These are phyloP conservation scores for Monascus ruber DNA, from an alignment of 2,329 filamentous ascomycete species.

Conservation along the genomic window DNA sequence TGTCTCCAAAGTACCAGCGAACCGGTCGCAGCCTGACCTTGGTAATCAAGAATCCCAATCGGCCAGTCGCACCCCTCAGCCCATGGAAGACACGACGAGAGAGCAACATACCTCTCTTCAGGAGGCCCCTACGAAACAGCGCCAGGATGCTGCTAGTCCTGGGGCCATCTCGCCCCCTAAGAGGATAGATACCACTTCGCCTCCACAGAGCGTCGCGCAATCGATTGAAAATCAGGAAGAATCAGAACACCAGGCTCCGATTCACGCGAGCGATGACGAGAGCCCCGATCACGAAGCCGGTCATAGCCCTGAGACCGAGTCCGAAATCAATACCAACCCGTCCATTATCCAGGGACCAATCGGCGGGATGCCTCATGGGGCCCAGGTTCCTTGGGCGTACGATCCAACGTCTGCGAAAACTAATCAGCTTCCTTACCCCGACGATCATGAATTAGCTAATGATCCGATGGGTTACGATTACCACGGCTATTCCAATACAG, in stretches of 20 bases:
- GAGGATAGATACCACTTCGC: conserved; percentile 36
- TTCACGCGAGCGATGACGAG: conserved; percentile 55
- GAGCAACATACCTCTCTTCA: conserved; percentile 14
- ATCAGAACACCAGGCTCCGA: conserved; percentile 52
- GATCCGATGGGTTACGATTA: conserved; percentile 44
- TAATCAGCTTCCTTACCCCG: conserved; percentile 14
- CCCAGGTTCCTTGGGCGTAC: conserved; percentile 44
- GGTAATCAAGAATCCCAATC: conserved; percentile 22
- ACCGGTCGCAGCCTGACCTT: conserved; percentile 35
- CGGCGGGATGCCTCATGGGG: conserved; percentile 42
- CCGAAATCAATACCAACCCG: conserved; percentile 70
- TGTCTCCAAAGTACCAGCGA: conserved; percentile 38
- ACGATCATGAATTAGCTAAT: conserved; percentile 38
- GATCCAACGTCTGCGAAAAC: conserved; percentile 43
- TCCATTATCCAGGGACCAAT: conserved; percentile 69
- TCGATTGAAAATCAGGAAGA: conserved; percentile 34
- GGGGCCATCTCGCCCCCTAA: conserved; percentile 29
- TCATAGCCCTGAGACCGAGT: conserved; percentile 43
- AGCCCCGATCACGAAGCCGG: conserved; percentile 70
- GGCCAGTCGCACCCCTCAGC: conserved; percentile 16
- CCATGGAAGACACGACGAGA: conserved; percentile 10
- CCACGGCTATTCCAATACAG: conserved; percentile 52
- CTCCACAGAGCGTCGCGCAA: conserved; percentile 43
- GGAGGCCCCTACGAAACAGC: conserved; percentile 38
- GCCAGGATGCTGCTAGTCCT: conserved; percentile 23